Conservation (phyloP, 2,329 filamentous ascomycete genomes). For the Chrysoporthe austroafricana region DNA sequence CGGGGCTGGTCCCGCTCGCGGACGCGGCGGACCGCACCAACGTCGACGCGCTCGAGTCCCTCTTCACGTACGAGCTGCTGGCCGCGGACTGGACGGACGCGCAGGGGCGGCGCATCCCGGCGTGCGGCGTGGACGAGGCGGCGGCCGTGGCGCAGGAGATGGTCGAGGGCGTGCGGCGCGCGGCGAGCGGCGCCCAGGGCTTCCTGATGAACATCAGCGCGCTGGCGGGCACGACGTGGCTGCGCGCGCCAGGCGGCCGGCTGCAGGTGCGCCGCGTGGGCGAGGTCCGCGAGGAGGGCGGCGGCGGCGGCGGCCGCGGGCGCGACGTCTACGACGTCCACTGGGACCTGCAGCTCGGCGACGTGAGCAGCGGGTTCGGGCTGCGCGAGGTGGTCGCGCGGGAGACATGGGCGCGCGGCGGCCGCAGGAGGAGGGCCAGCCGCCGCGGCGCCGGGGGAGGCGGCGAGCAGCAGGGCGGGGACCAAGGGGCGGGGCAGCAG, state of each 20-base stretch:
- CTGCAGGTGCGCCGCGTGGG: slow-evolving; percentile 17
- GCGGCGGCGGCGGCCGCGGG: neutral
- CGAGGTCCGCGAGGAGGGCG: neutral
- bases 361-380: slow-evolving; percentile 55
- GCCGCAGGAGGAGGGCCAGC: slow-evolving; percentile 11
- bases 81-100: slow-evolving; percentile 57
- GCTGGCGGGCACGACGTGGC: slow-evolving; percentile 56
- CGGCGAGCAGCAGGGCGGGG: neutral
- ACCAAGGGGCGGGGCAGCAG: neutral
- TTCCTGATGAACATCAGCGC: slow-evolving; percentile 65
- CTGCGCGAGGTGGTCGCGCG: slow-evolving; percentile 54
- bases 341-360: slow-evolving; percentile 61
- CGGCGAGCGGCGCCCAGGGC: slow-evolving; percentile 54
- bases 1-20: slow-evolving; percentile 26
- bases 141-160: slow-evolving; percentile 56
- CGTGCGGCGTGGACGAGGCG: slow-evolving; percentile 56
- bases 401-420: slow-evolving; percentile 42
- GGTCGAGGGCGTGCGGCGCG: slow-evolving; percentile 56
- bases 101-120: slow-evolving; percentile 46
- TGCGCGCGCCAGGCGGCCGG: slow-evolving; percentile 41
- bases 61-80: slow-evolving; percentile 56
- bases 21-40: slow-evolving; percentile 51
- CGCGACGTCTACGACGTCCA: slow-evolving; percentile 38
- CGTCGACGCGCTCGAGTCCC: slow-evolving; percentile 58
- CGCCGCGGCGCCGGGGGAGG: slow-evolving; percentile 27